Conservation (phyloP, 2,329 filamentous ascomycete genomes). For the Diaporthe citriasiana region DNA sequence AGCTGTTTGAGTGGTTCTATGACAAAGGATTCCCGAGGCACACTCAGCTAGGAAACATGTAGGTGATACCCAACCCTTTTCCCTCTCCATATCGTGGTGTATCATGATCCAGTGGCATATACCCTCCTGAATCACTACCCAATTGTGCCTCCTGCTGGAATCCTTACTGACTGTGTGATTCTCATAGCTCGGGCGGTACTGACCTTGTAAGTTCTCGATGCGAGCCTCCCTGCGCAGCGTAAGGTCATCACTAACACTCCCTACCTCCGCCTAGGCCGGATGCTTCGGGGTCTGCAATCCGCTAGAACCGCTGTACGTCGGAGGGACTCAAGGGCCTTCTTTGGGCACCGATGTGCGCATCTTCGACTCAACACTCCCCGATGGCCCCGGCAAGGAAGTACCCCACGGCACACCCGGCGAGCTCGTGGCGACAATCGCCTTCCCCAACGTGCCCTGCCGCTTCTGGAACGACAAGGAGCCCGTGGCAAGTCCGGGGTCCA, state of each 20-base stretch:
- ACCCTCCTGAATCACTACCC: too few species aligned
- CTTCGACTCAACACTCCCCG: constrained; percentile 74
- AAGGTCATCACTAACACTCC: constrained; percentile 2
- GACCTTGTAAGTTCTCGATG: constrained; percentile 70
- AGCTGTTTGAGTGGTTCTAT: constrained; percentile 84
- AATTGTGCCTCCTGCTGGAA: neutral
- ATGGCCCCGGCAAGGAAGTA: constrained; percentile 59
- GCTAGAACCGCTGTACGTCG: constrained; percentile 74
- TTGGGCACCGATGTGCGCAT: constrained; percentile 67
- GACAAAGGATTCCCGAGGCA: constrained; percentile 77
- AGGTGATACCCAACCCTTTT: constrained; percentile 47
- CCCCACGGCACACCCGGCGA: constrained; percentile 78
- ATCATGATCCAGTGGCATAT: too few species aligned
- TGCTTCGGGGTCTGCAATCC: constrained; percentile 77
- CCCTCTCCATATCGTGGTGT: neutral
- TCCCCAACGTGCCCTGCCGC: constrained; percentile 81
- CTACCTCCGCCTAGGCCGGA: constrained; percentile 59
- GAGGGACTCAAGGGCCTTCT: constrained; percentile 64
- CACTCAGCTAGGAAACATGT: constrained; percentile 80
- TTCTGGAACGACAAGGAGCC: constrained; percentile 70
- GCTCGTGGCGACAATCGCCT: constrained; percentile 77
- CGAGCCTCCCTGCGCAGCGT: neutral
- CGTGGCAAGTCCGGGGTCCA: constrained; percentile 62
- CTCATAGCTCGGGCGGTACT: constrained; percentile 70
- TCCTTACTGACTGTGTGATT: neutral